A percentile compares a stretch with the other conserved stretches of the same genome.
Conservation (phyloP, 2,329 filamentous ascomycete genomes). For the Neonectria sp. region DNA sequence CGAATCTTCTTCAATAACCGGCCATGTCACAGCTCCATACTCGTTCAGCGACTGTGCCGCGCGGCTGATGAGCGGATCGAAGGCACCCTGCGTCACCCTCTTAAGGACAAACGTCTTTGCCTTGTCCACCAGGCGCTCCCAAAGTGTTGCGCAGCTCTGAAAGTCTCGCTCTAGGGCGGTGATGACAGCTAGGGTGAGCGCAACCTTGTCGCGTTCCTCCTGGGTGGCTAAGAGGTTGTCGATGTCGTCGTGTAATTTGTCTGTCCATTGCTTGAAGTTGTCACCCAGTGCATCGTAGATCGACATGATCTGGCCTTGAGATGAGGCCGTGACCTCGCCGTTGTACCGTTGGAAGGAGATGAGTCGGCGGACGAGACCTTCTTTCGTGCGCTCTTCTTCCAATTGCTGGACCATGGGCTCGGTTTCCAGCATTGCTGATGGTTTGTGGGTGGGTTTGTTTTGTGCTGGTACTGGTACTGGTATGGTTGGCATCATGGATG, state of each 20-base stretch:
- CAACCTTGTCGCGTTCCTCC: too few species aligned
- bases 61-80: constrained; percentile 1
- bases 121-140: background rate
- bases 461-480: background rate
- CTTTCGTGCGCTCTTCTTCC: background rate
- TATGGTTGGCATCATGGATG: too few species aligned
- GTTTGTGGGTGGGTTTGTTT: background rate
- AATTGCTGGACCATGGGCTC: background rate
- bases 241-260: too few species aligned
- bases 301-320: too few species aligned
- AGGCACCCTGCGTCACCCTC: background rate
- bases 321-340: background rate
- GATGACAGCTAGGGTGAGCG: too few species aligned
- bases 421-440: background rate
- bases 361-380: background rate
- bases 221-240: too few species aligned
- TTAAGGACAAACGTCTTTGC: background rate
- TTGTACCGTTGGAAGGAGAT: background rate
- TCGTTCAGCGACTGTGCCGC: background rate
- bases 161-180: too few species aligned
- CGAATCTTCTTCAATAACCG: background rate
- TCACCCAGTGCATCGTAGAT: too few species aligned
- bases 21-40: background rate
- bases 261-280: too few species aligned
- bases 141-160: background rate